Evolutionary conservation across 495 filamentous ascomycete genomes (phyloP).

Genomic region (Mytilinidion resinicola): DNA sequence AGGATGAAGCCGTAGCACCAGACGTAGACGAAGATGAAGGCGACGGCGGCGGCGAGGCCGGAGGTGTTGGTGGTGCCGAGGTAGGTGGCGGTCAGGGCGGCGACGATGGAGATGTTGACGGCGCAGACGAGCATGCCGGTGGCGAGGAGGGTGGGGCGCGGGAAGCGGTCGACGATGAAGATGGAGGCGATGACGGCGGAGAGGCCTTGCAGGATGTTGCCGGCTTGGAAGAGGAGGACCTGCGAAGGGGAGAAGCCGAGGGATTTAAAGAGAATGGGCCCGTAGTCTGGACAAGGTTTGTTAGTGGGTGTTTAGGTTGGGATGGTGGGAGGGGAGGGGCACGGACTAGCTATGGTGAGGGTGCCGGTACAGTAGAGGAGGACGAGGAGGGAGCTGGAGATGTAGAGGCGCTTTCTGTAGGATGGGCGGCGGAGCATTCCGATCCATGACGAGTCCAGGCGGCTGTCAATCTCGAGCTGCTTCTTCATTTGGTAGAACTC

Average conservation of each 20-base stretch:
- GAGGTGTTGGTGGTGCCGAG: neutral
- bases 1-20: neutral
- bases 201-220: neutral
- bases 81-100: neutral
- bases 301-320: too few relatives aligned
- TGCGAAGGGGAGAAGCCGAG: neutral
- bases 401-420: neutral
- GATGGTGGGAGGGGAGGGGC: neutral
- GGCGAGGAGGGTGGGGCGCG: neutral
- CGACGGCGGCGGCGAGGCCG: neutral
- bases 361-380: neutral
- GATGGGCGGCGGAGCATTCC: neutral
- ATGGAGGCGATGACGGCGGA: neutral
- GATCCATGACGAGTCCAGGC: neutral
- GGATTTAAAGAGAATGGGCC: neutral
- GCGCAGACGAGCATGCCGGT: neutral
- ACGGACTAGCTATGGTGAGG: neutral
- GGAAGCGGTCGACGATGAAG: neutral
- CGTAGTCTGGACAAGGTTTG: neutral
- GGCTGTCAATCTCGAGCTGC: neutral
- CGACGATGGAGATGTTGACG: neutral
- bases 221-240: neutral
- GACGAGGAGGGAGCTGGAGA: neutral
- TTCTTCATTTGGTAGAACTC: neutral
- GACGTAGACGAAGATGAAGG: neutral